Evolutionary conservation across 163 green algal genomes (phyloP).

Genomic region (Chlamydomonas reinhardtii): DNA sequence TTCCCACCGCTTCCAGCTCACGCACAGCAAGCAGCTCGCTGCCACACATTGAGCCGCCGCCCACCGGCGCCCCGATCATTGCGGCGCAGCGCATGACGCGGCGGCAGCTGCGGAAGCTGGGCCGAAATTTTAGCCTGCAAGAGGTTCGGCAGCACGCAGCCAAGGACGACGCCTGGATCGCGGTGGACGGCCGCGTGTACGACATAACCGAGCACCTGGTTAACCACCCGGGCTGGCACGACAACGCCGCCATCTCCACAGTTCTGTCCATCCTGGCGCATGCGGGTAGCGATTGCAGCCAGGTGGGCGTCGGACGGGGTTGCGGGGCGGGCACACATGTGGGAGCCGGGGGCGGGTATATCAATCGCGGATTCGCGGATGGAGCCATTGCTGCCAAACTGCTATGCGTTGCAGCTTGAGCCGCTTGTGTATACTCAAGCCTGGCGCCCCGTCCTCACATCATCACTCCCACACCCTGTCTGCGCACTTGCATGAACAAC

Average conservation of each 20-base stretch:
- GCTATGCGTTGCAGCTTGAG: too few species aligned
- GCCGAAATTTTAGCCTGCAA: background rate
- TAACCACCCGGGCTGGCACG: slow-evolving; percentile 52
- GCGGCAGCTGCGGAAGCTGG: slow-evolving; percentile 25
- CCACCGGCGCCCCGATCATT: too few species aligned
- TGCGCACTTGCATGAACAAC: background rate
- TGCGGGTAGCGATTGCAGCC: slow-evolving; percentile 55
- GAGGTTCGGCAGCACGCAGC: slow-evolving; percentile 50
- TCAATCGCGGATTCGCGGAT: too few species aligned
- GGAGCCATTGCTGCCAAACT: too few species aligned
- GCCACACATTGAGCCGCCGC: too few species aligned
- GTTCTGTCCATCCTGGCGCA: slow-evolving; percentile 58
- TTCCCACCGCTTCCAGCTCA: too few species aligned
- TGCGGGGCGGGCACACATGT: background rate
- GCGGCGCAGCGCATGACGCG: slow-evolving; percentile 5
- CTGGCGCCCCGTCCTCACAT: too few species aligned
- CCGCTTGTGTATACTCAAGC: too few species aligned
- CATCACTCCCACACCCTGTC: background rate
- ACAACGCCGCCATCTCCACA: slow-evolving; percentile 42
- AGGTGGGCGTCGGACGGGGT: background rate
- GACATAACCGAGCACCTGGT: slow-evolving; percentile 63
- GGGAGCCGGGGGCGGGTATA: too few species aligned
- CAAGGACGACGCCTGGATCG: slow-evolving; percentile 60
- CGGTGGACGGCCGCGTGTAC: slow-evolving; percentile 58
- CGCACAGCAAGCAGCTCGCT: too few species aligned